Evolutionary conservation across 768 basidiomycete species (phyloP).

Genomic region (Mycena venus): DNA sequence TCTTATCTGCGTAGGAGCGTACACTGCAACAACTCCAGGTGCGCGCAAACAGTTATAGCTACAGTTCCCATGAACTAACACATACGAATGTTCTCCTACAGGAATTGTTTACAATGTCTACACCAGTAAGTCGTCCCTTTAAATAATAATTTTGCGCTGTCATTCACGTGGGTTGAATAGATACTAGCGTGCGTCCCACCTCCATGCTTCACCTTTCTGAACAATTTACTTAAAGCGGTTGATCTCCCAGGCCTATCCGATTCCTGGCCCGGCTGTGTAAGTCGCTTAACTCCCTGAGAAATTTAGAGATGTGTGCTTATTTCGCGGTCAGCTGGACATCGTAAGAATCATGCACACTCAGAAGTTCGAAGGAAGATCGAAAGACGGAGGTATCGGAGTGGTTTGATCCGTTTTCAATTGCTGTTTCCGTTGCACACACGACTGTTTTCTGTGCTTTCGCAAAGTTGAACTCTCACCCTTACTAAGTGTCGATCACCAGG

Average conservation of each 20-base stretch:
- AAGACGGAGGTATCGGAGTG: no score
- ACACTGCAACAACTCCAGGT: slow-evolving; percentile 12
- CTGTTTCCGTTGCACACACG: no score
- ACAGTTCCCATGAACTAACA: no score
- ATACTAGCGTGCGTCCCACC: slow-evolving; percentile 8
- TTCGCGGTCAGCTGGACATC: background rate
- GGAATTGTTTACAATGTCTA: slow-evolving; percentile 11
- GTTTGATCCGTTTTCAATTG: no score
- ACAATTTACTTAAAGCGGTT: slow-evolving; percentile 4
- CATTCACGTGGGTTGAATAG: background rate
- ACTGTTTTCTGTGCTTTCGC: no score
- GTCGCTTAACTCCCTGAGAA: slow-evolving; percentile 21
- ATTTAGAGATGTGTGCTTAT: no score
- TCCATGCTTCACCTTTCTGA: background rate
- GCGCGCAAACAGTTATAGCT: background rate
- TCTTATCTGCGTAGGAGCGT: background rate
- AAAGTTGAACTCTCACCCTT: no score
- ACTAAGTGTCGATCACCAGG: no score
- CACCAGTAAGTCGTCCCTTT: background rate
- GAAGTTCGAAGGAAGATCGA: no score
- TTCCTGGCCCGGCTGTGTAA: slow-evolving; percentile 59
- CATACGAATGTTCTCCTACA: background rate
- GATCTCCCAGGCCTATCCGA: slow-evolving; percentile 47
- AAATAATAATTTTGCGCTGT: no score
- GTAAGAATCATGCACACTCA: no score